Evolutionary conservation across 305 asterid species (phyloP), one percentile per base, ranked within the genome.

Genomic region (Fraxinus albicans): DNA sequence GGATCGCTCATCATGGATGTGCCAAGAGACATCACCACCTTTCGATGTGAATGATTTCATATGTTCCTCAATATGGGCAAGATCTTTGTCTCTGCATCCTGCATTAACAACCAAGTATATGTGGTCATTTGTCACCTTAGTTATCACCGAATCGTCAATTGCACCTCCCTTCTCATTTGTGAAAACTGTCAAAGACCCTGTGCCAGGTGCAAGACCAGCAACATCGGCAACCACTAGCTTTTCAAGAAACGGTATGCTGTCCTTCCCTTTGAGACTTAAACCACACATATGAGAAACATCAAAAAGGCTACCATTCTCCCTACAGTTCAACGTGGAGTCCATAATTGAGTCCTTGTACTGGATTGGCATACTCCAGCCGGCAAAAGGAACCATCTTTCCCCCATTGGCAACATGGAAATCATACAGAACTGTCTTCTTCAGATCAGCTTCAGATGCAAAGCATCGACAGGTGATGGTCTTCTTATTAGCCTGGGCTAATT

Each of bases 381-480:
- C 60, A 50, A 50, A 50, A 50, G 60, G 60, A 15, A 50, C 60
- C 60, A 50, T 50, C 60, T 50, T 50, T 50, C 60, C 60, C 21
- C 60, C 60, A 50, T 50, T 50, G 60, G 60, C 60, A 15, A 50
- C 60, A 50, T 50, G 60, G 60, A 50, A 50, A 7, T 50, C 60
- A 50, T 50, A 50, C 60, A 50, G 19, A 50, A 50, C 60, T 50
- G 60, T 50, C 60, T 50, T 50, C 60, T 50, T 50, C 17, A 95
- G 94, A 79, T 94, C 98, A 12, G 96, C 93, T 42, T 95, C 98
- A 0, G 99, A 96, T 50, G 99, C 94, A 77, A 91, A 93, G 91
- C 94, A 90, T 78, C 98, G 88, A 34, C 93, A 89, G 10, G 89
- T 87, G 50, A 91, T 86, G 4, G 96, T 58, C 89, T 91, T 93